Evolutionary conservation across 768 basidiomycete genomes (phyloP), one percentile per base, ranked within the genome.

Genomic region (Leucocoprinus sp.): DNA sequence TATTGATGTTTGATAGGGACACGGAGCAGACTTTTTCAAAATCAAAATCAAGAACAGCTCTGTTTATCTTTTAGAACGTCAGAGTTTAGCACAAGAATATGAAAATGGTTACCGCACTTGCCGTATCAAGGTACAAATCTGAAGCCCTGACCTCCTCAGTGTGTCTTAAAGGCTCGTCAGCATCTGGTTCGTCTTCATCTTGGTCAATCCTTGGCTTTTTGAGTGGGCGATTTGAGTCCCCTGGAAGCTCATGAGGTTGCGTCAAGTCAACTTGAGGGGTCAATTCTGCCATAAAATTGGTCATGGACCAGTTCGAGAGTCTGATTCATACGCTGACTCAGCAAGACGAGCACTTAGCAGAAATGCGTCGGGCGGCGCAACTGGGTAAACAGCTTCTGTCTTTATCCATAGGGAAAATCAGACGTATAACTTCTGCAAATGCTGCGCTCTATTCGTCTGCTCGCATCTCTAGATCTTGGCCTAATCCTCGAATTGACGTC

Each of bases 21-120:
- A 98, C 90, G 7, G 95, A 97, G 72, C 96, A 99, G 21, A 98
- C 78, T 72, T 95, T 93, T 68, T 99, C 96, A 56, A 99, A 99
- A 67, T 99, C 96, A 66, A 99, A 99, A 64, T 99, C 96, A 47
- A 99, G 78, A 36, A 80, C 72, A 37, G 76, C 78, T 50, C 96
- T 78, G 62, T 96, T 92, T 52, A 98, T 88, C 93, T 97, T 59
- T 36, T 33, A 27, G 15, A 40, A 21, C 18, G 39, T 38, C 26
- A 39, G 49, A 43, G 28, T 44, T 52, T 37, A 17, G 42, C 14
- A 43, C 45, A 39, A 18, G 37, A 45, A 52, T 22, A 37, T 29
- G 5, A 21, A 33, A 52, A 43, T 45, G 43, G 50, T 35, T 29
- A 54, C 6, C 39, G 41, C 50, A 66, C 84, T 61, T 64, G 86